Percentiles rank a stretch among this genome's conserved stretches.
Conservation (phyloP, 2,329 filamentous ascomycete species). For the Apiospora koreana region DNA sequence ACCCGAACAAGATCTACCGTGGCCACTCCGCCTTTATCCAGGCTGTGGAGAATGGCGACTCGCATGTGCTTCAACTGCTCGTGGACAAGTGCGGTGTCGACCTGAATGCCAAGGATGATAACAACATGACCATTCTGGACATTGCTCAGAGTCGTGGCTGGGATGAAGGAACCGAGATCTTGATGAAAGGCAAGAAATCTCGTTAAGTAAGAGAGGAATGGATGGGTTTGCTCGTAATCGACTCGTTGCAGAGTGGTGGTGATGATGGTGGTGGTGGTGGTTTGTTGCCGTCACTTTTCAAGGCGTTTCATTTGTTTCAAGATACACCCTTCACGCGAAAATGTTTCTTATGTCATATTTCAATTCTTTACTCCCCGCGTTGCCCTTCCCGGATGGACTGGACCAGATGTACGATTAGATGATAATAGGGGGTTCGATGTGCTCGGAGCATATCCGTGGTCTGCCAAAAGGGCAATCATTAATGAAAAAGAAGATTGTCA, state of each 20-base stretch:
- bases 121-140: slow-evolving; percentile 55
- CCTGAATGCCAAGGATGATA: slow-evolving; percentile 53
- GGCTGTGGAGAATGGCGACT: slow-evolving; percentile 64
- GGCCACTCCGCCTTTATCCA: slow-evolving; percentile 68
- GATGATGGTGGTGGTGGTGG: background rate
- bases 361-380: background rate
- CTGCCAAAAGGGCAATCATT: background rate
- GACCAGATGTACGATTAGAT: background rate
- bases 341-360: background rate
- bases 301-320: slow-evolving; percentile 3
- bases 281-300: background rate
- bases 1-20: slow-evolving; percentile 68
- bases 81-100: slow-evolving; percentile 51
- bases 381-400: background rate
- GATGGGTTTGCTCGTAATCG: background rate
- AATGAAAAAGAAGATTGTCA: background rate
- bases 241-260: background rate
- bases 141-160: slow-evolving; percentile 60
- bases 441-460: background rate
- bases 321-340: slow-evolving; percentile 1
- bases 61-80: slow-evolving; percentile 53
- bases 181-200: slow-evolving; percentile 32
- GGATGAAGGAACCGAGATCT: slow-evolving; percentile 55
- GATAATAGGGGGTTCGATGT: background rate
- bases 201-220: background rate